Evolutionary conservation across 306 rosid genomes (phyloP), one percentile per base, ranked within the genome.

Genomic region (Sicyos edulis): DNA sequence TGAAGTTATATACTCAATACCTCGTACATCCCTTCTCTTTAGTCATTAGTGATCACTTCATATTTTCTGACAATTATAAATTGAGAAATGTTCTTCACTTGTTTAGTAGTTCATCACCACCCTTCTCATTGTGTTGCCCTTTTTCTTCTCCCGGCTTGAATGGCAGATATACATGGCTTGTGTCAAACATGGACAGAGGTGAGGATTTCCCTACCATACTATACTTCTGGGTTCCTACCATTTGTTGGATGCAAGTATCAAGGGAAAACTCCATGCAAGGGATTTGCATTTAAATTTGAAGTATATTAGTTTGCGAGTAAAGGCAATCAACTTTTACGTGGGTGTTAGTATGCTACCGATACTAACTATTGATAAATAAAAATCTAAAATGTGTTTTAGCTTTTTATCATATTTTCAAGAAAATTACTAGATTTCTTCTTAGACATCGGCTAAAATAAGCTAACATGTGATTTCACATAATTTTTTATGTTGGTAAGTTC

Each of bases 81-180:
- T 47, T 45, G 40, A 45, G 37, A 21, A 67, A 47, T 20, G 20
- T 49, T 21, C 40, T 65, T 65, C 54, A 44, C 71, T 67, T 37
- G 20, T 67, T 65, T 65, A 20, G 71, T 65, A 40, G 56, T 21
- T 21, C 26, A 54, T 71, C 7, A 60, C 49, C 37, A 14, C 70
- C 70, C 17, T 73, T 20, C 57, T 57, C 58, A 47, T 11, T 26
- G 54, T 22, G 20, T 47, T 67, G 8, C 72, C 52, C 52, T 22
- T 67, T 67, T 21, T 60, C 61, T 50, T 60, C 71, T 1, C 62
- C 69, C 58, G 67, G 54, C 70, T 76, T 71, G 71, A 47, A 75
- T 51, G 80, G 80, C 83, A 92, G 98, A 90, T 92, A 75, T 86
- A 88, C 86, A 92, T 92, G 98, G 92, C 98, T 32, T 90, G 98